Evolutionary conservation across 345 rosid species (phyloP), one percentile per base, ranked within the genome.

Genomic region (Corymbia maculata): DNA sequence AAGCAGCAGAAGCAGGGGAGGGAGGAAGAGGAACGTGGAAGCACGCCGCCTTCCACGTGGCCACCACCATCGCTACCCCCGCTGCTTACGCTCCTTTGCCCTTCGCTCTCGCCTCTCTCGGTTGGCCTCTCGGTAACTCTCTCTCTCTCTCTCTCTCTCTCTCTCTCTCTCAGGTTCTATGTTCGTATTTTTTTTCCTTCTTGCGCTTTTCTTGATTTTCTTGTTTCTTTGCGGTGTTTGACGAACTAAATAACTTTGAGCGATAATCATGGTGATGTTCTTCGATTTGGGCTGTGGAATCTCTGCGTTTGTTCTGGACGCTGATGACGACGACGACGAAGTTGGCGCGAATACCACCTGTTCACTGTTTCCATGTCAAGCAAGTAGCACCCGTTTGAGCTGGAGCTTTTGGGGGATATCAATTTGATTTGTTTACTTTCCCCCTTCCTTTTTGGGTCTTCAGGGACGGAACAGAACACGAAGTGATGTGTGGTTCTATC

Each of bases 81-180:
- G 94, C 95, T 53, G 95, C 94, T 86, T 94, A 92, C 87, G 94
- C 94, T 70, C 94, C 94, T 80, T 85, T 93, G 86, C 94, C 95
- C 32, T 94, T 94, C 32, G 94, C 94, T 21, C 93, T 94, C 36
- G 94, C 95, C 89, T 92, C 94, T 84, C 94, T 93, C 66, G 94
- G 94, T 19, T 94, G 95, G 94, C 85, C 93, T 80, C 93, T 93
- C 12, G 93, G 95, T 93, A 88, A 49, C 7, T 50, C 6, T 42
- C 12, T 44, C 45, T 21, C 2, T 12, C 47, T 36, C 5, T 49
- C n/a, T 42, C 30, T 42, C 45, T 13, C 6, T n/a, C 6, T 42
- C 21, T 36, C n/a, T 36, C 44, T 84, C 52, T 24, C 52, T 49
- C 53, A 51, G 42, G 82, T 42, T 75, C 28, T 5, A 9, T 42